Evolutionary conservation across 1,284 basidiomycete species (phyloP).

Genomic region (Irpex lacteus): DNA sequence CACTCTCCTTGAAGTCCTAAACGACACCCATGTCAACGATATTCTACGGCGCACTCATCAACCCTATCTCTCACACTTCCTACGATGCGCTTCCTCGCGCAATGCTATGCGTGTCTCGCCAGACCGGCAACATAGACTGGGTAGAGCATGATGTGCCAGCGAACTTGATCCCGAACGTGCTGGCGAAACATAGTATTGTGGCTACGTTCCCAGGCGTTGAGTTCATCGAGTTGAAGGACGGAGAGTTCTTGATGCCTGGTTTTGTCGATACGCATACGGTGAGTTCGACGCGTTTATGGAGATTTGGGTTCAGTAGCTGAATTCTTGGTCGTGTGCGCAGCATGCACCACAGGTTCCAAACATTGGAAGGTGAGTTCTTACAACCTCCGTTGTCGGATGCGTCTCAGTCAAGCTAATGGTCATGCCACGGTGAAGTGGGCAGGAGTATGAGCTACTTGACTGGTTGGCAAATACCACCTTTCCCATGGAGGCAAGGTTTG

Average conservation of each 20-base stretch:
- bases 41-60: slow-evolving; percentile 70
- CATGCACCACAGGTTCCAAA: slow-evolving; percentile 90
- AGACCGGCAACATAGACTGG: slow-evolving; percentile 66
- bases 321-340: slow-evolving; percentile 34
- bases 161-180: slow-evolving; percentile 39
- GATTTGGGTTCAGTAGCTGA: background rate
- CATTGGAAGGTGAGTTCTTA: slow-evolving; percentile 59
- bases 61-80: slow-evolving; percentile 52
- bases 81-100: slow-evolving; percentile 55
- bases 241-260: slow-evolving; percentile 86
- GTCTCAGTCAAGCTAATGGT: background rate
- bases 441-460: slow-evolving; percentile 84
- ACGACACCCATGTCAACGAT: slow-evolving; percentile 32
- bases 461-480: slow-evolving; percentile 91
- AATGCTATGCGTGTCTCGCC: slow-evolving; percentile 54
- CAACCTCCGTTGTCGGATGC: background rate
- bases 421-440: slow-evolving; percentile 47
- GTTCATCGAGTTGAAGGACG: slow-evolving; percentile 49
- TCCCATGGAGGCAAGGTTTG: slow-evolving; percentile 83
- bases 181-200: slow-evolving; percentile 40
- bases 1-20: too few relatives aligned
- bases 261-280: slow-evolving; percentile 91
- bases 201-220: slow-evolving; percentile 29
- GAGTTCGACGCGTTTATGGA: slow-evolving; percentile 24
- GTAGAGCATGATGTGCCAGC: slow-evolving; percentile 53